Evolutionary conservation across 768 basidiomycete genomes (phyloP).

Genomic region (Agrocybe pediades): DNA sequence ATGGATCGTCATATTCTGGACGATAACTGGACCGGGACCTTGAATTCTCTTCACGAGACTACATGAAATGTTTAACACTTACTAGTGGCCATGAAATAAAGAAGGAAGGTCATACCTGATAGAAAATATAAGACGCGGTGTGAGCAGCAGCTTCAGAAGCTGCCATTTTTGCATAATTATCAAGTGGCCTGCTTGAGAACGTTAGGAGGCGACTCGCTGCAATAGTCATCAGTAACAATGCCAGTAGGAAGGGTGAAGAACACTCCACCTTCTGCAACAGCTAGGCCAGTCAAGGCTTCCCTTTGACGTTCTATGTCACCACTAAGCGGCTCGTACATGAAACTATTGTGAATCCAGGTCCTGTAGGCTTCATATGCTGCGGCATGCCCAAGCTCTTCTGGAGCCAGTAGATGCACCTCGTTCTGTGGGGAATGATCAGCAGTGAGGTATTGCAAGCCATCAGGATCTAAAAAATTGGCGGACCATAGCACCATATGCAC

Average conservation of each 20-base stretch:
- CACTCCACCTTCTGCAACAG: conserved; percentile 66
- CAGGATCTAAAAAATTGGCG: conserved; percentile 17
- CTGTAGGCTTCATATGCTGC: conserved; percentile 80
- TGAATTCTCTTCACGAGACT: conserved; percentile 41
- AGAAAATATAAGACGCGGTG: conserved; percentile 63
- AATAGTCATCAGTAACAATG: conserved; percentile 6
- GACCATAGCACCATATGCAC: conserved; percentile 65
- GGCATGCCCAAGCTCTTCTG: conserved; percentile 70
- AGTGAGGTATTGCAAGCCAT: background rate
- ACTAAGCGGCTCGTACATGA: conserved; percentile 55
- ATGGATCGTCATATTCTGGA: conserved; percentile 35
- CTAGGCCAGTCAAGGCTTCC: conserved; percentile 67
- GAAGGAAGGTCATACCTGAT: conserved; percentile 38
- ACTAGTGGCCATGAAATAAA: background rate
- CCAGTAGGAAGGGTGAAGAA: background rate
- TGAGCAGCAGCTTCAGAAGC: conserved; percentile 70
- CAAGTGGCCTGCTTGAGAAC: conserved; percentile 43
- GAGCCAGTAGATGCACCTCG: conserved; percentile 50
- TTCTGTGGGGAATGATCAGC: conserved; percentile 35
- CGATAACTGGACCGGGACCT: conserved; percentile 34
- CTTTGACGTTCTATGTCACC: conserved; percentile 62
- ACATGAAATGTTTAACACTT: conserved; percentile 1
- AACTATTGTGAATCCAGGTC: conserved; percentile 60
- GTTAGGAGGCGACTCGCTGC: conserved; percentile 60
- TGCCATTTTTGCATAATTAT: conserved; percentile 47